Evolutionary conservation across 164 flowering plant genomes (phyloP), one percentile per base, ranked within the genome.

Genomic region (Tetrastigma voinierianum): DNA sequence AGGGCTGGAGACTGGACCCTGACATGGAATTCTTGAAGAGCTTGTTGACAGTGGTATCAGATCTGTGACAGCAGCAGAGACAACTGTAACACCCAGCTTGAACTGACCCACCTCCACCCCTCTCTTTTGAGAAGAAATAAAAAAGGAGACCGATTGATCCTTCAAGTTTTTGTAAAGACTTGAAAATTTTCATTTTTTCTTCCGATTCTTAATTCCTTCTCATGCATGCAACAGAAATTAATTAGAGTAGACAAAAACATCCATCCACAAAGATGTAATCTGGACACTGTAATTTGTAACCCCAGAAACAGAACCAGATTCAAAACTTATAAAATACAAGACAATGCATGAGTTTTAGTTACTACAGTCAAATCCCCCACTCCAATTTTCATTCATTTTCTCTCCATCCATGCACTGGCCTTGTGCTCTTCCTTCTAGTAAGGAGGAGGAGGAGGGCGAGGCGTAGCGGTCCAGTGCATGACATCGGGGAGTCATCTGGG

Each of bases 361-460:
- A 32, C 6, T 1, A 43, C 17, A 49, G 15, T 43, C 20, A 21
- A 61, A n/a, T 7, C 65, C 9, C 1, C n/a, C n/a, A n/a, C n/a
- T n/a, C n/a, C 43, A 19, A 15, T 49, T n/a, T 49, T 49, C 52
- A 14, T 49, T n/a, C 7, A 14, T 5, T 11, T 14, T 13, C n/a
- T 2, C 16, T 14, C n/a, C n/a, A 5, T n/a, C n/a, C n/a, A n/a
- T n/a, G n/a, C n/a, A n/a, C n/a, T n/a, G n/a, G n/a, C n/a, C n/a
- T n/a, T n/a, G n/a, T 23, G 10, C 18, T 14, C 53, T 64, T 12
- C n/a, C 15, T 49, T 17, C 52, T 8, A 64, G 49, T 51, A 65
- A 52, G 75, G 67, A n/a, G 81, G 69, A 15, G n/a, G n/a, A n/a
- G n/a, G n/a, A n/a, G n/a, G n/a, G n/a, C 78, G 77, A 48, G 74